Evolutionary conservation across 176 grass and related monocot species (phyloP).

Genomic region (Saccharum officinarum): DNA sequence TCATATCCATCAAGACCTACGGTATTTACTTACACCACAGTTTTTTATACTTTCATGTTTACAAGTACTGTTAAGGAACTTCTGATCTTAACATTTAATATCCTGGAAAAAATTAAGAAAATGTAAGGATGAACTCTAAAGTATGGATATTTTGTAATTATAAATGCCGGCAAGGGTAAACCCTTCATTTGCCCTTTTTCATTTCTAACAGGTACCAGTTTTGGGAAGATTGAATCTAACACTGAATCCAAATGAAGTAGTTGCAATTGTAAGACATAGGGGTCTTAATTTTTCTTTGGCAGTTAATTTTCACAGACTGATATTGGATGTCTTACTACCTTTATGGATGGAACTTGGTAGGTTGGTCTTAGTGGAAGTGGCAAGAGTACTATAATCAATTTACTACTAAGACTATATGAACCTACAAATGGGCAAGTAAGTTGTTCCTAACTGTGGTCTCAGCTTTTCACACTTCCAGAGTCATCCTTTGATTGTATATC

Average conservation of each 20-base stretch:
- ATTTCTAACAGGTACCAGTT: conserved; percentile 65
- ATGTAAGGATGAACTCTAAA: neutral
- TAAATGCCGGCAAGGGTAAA: neutral
- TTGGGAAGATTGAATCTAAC: conserved; percentile 65
- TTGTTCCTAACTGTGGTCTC: conserved; percentile 1
- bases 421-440: conserved; percentile 90
- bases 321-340: conserved; percentile 9
- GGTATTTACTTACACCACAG: conserved; percentile 40
- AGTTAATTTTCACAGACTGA: conserved; percentile 3
- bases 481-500: conserved; percentile 10
- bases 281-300: conserved; percentile 19
- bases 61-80: neutral
- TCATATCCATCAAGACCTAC: conserved; percentile 83
- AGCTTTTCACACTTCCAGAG: neutral
- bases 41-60: conserved; percentile 22
- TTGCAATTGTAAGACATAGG: conserved; percentile 82
- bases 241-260: conserved; percentile 82
- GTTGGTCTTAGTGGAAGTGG: conserved; percentile 99
- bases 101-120: neutral
- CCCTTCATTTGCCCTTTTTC: conserved; percentile 16
- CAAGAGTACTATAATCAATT: conserved; percentile 92
- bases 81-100: neutral
- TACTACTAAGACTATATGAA: conserved; percentile 85
- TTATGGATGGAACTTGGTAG: conserved; percentile 45
- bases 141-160: conserved; percentile 3